Base-by-base conservation (phyloP, 768 basidiomycete genomes). In the Sutorius australiensis region DNA sequence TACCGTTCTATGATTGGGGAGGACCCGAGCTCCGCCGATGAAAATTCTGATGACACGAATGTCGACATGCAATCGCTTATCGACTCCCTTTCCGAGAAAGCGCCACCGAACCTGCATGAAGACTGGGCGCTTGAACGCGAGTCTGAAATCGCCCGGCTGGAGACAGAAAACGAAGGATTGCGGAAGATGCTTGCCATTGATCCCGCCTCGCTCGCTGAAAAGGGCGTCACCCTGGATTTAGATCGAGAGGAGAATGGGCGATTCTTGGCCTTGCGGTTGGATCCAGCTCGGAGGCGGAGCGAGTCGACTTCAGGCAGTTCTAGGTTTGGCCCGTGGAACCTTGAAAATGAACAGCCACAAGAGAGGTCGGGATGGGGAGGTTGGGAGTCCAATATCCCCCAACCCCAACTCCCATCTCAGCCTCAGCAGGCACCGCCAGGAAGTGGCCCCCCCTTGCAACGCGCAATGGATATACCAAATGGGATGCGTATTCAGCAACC, bases 61-160 rank as follows among this genome's bases (percentile, higher is more conserved):
- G 61, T 70, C 30, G 75, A 80, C 53, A 67, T 81, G 24, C 67
- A 73, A 39, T 64, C 65, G 1, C 72, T 80, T 17, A 61, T 81
- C 12, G 72, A 77, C 21, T 56, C 72, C 13, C 70, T 84, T 44
- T 74, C 78, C 43, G 64, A 72, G 14, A 70, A 71, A 44, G 56
- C 65, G 45, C 73, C 72, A 36, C 50, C 67, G 30, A 71, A 77
- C 46, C 73, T 73, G 5, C 70, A 81, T 21, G 74, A 77, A 38
- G 93, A 98, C 69, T 98, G 95, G 91, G 86, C 89, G 2, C 58
- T 86, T 53, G 90, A 92, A 67, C 80, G 97, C 55, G 95, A 98
- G 67, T 72, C 74, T 56, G 97, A 98, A 73, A 91, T 99, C 48
- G 63, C 78, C 10, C 79, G 94, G 45, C 72, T 99, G 39, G 86